Conservation (phyloP, 1,139 yeast genomes). For the Saccharomycopsis crataegensis region DNA sequence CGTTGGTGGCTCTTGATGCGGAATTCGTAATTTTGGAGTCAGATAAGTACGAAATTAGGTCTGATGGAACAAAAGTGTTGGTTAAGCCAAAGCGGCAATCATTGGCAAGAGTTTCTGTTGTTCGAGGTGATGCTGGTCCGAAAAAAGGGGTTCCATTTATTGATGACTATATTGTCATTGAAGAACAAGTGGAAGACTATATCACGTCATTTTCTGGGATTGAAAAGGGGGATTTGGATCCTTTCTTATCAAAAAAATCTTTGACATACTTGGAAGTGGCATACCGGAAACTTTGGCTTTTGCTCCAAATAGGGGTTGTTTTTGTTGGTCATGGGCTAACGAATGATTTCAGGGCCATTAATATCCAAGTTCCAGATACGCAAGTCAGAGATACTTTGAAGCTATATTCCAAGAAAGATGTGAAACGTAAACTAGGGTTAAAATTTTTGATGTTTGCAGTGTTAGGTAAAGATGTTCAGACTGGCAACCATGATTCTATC, state of each 20-base stretch:
- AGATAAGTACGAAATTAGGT: constrained; percentile 71
- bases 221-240: constrained; percentile 84
- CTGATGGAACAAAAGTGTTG: constrained; percentile 60
- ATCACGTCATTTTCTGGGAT: constrained; percentile 90
- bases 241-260: constrained; percentile 53
- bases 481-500: constrained; percentile 92
- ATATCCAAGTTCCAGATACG: constrained; percentile 72
- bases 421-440: constrained; percentile 71
- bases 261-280: constrained; percentile 79
- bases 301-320: constrained; percentile 79
- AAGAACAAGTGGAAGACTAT: constrained; percentile 69
- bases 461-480: constrained; percentile 71
- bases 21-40: constrained; percentile 84
- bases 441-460: constrained; percentile 82
- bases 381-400: constrained; percentile 91
- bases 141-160: constrained; percentile 73
- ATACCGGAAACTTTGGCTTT: constrained; percentile 81
- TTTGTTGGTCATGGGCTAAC: constrained; percentile 93
- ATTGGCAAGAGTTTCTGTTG: constrained; percentile 82
- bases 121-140: constrained; percentile 67
- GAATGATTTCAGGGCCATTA: constrained; percentile 89
- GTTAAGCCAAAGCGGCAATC: constrained; percentile 72
- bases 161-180: constrained; percentile 84
- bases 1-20: constrained; percentile 89
- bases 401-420: constrained; percentile 62